phyloP scores from a whole-genome alignment of 164 flowering plant species.

The Kingdonia uniflora region DNA sequence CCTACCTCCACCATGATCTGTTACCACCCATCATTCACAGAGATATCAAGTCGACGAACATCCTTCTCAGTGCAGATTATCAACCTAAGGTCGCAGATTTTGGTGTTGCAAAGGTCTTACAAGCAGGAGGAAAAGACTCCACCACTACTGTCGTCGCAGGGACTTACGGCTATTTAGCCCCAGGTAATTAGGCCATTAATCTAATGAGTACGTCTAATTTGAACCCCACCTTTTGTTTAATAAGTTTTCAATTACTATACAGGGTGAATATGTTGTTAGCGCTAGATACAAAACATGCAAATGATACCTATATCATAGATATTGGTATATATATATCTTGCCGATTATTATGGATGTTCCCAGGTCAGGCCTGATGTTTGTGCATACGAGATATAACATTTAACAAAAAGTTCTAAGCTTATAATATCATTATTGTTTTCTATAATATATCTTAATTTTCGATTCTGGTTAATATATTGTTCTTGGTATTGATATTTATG shows the following conservation, averaged over 20 bases:
- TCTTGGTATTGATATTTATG: conserved; percentile 2
- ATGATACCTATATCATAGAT: too few relatives aligned
- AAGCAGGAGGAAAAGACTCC: conserved; percentile 70
- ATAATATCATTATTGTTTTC: too few relatives aligned
- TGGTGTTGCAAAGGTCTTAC: conserved; percentile 90
- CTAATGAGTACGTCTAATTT: neutral
- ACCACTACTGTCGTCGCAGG: conserved; percentile 76
- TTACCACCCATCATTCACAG: conserved; percentile 75
- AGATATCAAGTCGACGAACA: conserved; percentile 88
- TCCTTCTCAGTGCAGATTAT: conserved; percentile 61
- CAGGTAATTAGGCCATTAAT: conserved; percentile 40
- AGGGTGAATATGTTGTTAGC: too few relatives aligned
- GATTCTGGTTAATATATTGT: neutral
- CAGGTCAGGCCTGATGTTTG: neutral
- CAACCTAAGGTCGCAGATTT: conserved; percentile 94
- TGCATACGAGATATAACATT: too few relatives aligned
- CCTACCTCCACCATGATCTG: conserved; percentile 91
- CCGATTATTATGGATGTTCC: too few relatives aligned
- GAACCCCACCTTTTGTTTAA: neutral
- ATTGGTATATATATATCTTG: too few relatives aligned
- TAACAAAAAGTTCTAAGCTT: too few relatives aligned
- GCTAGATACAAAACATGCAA: too few relatives aligned
- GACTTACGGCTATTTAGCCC: conserved; percentile 92
- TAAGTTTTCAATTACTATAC: too few relatives aligned
- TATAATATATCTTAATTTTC: too few relatives aligned